These are phyloP conservation scores for Vitis rupestris DNA, from an alignment of 164 flowering plant species.

Conservation along the genomic window DNA sequence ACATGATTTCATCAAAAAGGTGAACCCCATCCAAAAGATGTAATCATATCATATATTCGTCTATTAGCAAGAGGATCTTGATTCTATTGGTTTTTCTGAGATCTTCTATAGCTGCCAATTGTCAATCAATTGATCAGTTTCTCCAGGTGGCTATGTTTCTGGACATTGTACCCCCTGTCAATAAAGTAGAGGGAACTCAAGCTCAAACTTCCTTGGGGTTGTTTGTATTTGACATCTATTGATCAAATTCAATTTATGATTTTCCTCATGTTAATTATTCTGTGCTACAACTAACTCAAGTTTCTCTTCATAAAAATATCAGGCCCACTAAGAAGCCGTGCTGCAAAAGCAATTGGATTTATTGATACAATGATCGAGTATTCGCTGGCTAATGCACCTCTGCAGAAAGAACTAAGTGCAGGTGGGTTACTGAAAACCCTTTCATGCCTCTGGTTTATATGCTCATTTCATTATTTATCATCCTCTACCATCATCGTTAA, in stretches of 20 bases:
- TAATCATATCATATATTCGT: too few species aligned
- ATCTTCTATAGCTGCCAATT: too few species aligned
- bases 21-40: too few species aligned
- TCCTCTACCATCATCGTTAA: background rate
- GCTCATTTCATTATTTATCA: background rate
- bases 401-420: slow-evolving; percentile 82
- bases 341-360: slow-evolving; percentile 96
- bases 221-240: background rate
- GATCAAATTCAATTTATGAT: background rate
- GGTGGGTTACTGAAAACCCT: slow-evolving; percentile 33
- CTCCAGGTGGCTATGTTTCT: too few species aligned
- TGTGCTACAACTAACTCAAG: background rate
- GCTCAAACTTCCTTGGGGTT: background rate
- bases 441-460: background rate
- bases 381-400: slow-evolving; percentile 78
- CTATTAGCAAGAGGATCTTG: too few species aligned
- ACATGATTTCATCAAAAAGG: too few species aligned
- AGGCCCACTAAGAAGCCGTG: slow-evolving; percentile 94
- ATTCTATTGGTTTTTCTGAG: too few species aligned
- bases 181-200: too few species aligned
- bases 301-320: background rate
- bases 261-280: background rate
- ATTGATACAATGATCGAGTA: slow-evolving; percentile 92
- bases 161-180: too few species aligned
- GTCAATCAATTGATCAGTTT: too few species aligned